A percentile compares a stretch with the other conserved stretches of the same genome.
These are phyloP conservation scores for Solanum rostratum DNA, from an alignment of 257 asterid genomes.

Conservation along the genomic window DNA sequence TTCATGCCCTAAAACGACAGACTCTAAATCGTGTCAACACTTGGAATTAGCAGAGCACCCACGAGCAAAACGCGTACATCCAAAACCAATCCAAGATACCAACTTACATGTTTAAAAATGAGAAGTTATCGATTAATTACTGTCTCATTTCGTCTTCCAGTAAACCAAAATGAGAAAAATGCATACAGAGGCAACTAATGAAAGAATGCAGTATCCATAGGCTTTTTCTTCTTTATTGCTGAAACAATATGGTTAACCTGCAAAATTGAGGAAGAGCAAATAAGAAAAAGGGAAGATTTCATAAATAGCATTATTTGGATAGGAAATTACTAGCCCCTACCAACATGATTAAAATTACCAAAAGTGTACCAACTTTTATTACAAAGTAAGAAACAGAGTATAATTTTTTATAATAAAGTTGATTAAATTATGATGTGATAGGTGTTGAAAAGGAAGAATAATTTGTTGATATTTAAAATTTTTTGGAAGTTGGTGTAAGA, in stretches of 20 bases:
- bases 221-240: constrained; percentile 83
- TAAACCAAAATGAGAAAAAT: constrained; percentile 65
- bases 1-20: background rate
- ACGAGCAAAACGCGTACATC: background rate
- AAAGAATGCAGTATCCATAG: constrained; percentile 83
- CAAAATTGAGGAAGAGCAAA: constrained; percentile 4
- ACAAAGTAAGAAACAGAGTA: too few relatives aligned
- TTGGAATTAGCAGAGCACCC: background rate
- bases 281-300: too few relatives aligned
- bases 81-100: constrained; percentile 1
- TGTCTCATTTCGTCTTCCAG: constrained; percentile 76
- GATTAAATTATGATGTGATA: too few relatives aligned
- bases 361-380: too few relatives aligned
- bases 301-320: too few relatives aligned
- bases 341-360: too few relatives aligned
- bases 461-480: too few relatives aligned
- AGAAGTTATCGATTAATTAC: background rate
- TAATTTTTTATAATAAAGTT: too few relatives aligned
- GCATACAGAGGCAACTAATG: constrained; percentile 86
- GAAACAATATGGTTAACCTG: constrained; percentile 75
- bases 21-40: background rate
- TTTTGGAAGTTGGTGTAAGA: too few relatives aligned
- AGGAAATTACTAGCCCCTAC: too few relatives aligned
- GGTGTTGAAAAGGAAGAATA: too few relatives aligned
- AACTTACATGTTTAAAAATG: background rate